A percentile compares a stretch with the other conserved stretches of the same genome.
phyloP scores from a whole-genome alignment of 345 rosid genomes.

The Arabidopsis thaliana region TAIR10.1 NC_003070.9:25080501-25081000 shows the following conservation, averaged over 20 bases:
- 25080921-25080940: slow-evolving; percentile 1
- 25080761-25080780: slow-evolving; percentile 80
- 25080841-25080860: slow-evolving; percentile 52
- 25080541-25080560: slow-evolving; percentile 54
- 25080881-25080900: not conserved
- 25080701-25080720: slow-evolving; percentile 53
- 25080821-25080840: slow-evolving; percentile 46
- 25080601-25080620: slow-evolving; percentile 81
- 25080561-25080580: slow-evolving; percentile 65
- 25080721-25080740: slow-evolving; percentile 73
- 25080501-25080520: slow-evolving; percentile 14
- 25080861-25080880: slow-evolving; percentile 19
- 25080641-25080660: slow-evolving; percentile 29
- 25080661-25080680: slow-evolving; percentile 20
- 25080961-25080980: not conserved
- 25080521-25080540: slow-evolving; percentile 11
- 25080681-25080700: slow-evolving; percentile 13
- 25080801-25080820: slow-evolving; percentile 61
- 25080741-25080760: slow-evolving; percentile 80
- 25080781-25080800: slow-evolving; percentile 71
- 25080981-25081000: not conserved
- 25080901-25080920: slow-evolving; percentile 4
- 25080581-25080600: slow-evolving; percentile 90
- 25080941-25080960: slow-evolving; percentile 6
- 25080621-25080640: slow-evolving; percentile 67